Conservation (phyloP, 2,329 filamentous ascomycete species). For the Pseudogymnoascus sp. region DNA sequence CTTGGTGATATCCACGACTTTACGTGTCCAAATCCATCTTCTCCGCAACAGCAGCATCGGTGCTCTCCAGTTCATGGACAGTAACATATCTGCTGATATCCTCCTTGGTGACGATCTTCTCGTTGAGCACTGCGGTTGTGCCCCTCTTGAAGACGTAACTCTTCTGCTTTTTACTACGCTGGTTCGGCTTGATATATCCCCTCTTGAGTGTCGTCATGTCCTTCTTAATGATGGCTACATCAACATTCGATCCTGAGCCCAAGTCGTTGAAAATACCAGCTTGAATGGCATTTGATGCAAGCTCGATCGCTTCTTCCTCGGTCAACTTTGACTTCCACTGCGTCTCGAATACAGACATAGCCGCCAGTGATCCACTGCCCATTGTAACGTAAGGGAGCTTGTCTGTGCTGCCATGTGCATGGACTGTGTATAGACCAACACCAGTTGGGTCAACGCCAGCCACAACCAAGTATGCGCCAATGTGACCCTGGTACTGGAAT, state of each 20-base stretch:
- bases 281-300: conserved; percentile 80
- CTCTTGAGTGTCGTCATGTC: conserved; percentile 92
- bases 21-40: conserved; percentile 62
- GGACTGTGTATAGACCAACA: conserved; percentile 91
- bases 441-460: conserved; percentile 95
- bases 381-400: conserved; percentile 99
- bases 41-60: conserved; percentile 52
- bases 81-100: conserved; percentile 92
- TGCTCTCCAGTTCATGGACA: conserved; percentile 65
- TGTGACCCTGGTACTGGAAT: conserved; percentile 96
- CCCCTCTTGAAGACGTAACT: conserved; percentile 86
- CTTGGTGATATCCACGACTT: conserved; percentile 5
- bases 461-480: conserved; percentile 95
- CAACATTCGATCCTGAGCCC: conserved; percentile 93
- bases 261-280: conserved; percentile 98
- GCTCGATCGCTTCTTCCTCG: conserved; percentile 71
- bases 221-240: conserved; percentile 88
- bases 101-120: conserved; percentile 91
- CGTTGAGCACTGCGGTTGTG: conserved; percentile 91
- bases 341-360: conserved; percentile 97
- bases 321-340: conserved; percentile 78
- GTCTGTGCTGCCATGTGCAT: conserved; percentile 96
- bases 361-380: conserved; percentile 90
- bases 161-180: conserved; percentile 81
- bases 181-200: conserved; percentile 89